Evolutionary conservation across 805 yeast species (phyloP), one percentile per base, ranked within the genome.

Genomic region (Ogataea saltuana): DNA sequence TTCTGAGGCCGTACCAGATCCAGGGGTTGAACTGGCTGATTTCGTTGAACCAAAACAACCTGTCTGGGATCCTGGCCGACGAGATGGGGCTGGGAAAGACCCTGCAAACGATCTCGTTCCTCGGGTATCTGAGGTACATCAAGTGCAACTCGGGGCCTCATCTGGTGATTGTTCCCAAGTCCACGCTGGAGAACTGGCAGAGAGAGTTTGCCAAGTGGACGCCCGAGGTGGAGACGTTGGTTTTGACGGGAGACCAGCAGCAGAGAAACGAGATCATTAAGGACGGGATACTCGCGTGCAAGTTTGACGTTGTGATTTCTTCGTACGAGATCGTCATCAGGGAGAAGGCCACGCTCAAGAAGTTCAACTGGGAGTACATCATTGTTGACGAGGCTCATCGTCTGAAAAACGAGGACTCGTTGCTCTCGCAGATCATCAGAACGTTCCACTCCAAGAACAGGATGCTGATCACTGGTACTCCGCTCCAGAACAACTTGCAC

Each of bases 81-180:
- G 93, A 85, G 65, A 85, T 85, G 93, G 93, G 93, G 1, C 65
- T 85, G 48, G 93, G 93, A 53, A 85, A 85, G 60, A 85, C 93
- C 3, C 66, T 85, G 45, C 93, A 85, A 61, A 85, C 91, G 0
- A 85, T 85, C 50, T 78, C 91, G 6, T 82, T 83, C 49, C 63
- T 85, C 33, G 91, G 91, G 2, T 85, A 81, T 57, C 65, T 85
- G 31, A 71, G 93, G 48, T 83, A 78, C 56, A 62, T 80, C 42
- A 78, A 74, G 51, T 69, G 75, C 23, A 70, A 76, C 22, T 71
- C 70, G 29, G 93, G 93, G 3, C 95, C 95, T 3, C 87, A 80
- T 59, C 69, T 85, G 48, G 83, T 85, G 15, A 76, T 85, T 55
- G 85, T 84, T 2, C 95, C 95, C 4, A 85, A 85, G 63, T 82